These are phyloP conservation scores for Kentomonas sorsogonicus DNA, from an alignment of 208 protist genomes.

Conservation along the genomic window DNA sequence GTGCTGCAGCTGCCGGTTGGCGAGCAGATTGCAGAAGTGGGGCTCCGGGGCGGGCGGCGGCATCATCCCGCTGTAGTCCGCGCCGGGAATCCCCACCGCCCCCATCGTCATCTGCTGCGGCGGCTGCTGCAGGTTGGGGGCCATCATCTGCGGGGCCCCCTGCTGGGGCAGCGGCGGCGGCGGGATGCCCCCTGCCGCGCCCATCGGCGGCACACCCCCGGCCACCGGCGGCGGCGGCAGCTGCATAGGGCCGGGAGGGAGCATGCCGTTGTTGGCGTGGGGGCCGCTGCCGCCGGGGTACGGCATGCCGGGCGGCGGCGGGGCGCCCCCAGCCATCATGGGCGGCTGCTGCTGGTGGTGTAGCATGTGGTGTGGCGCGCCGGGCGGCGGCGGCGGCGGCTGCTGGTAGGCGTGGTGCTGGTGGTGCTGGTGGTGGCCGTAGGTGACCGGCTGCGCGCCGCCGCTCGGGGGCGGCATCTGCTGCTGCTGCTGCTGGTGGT, in stretches of 20 bases:
- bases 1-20: slow-evolving; percentile 33
- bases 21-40: slow-evolving; percentile 51
- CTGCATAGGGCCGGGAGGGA: neutral
- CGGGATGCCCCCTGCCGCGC: neutral
- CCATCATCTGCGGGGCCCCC: neutral
- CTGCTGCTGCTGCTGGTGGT: neutral
- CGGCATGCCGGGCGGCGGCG: neutral
- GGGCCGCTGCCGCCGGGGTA: slow-evolving; percentile 5
- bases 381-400: neutral
- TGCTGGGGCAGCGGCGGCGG: slow-evolving; percentile 1
- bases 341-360: neutral
- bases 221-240: neutral
- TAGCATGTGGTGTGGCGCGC: neutral
- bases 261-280: slow-evolving; percentile 13
- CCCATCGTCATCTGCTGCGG: neutral
- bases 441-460: neutral
- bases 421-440: neutral
- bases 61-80: neutral
- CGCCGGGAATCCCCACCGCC: no score
- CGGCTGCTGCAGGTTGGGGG: neutral
- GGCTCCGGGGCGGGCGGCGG: no score
- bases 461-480: neutral
- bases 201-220: neutral
- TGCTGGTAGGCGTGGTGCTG: neutral
- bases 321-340: neutral